Percentiles rank a stretch among this genome's conserved stretches.
These are phyloP conservation scores for Baudoinia panamericana DNA, from an alignment of 495 filamentous ascomycete species.

Conservation along the genomic window DNA sequence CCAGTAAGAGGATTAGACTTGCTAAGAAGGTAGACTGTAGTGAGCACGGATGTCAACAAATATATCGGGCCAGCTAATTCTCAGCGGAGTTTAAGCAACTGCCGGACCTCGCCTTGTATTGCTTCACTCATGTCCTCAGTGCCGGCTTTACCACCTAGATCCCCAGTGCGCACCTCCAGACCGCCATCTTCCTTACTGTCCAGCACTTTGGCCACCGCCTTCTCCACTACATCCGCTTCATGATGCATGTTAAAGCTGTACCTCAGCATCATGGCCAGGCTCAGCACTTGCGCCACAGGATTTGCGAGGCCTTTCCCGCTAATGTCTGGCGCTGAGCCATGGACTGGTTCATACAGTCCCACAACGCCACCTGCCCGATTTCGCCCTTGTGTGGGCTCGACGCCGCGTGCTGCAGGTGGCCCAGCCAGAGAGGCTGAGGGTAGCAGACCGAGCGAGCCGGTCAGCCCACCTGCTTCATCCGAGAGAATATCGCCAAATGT, in stretches of 20 bases:
- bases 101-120: conserved; percentile 21
- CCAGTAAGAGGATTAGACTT: too few species aligned
- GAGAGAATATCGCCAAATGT: conserved; percentile 43
- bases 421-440: conserved; percentile 39
- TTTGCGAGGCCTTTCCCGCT: conserved; percentile 30
- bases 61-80: too few species aligned
- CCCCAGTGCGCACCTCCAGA: conserved; percentile 35
- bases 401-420: conserved; percentile 25
- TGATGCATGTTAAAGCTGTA: conserved; percentile 39
- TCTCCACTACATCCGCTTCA: conserved; percentile 41
- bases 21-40: too few species aligned
- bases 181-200: conserved; percentile 31
- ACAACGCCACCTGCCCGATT: conserved; percentile 31
- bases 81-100: conserved; percentile 12
- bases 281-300: conserved; percentile 25
- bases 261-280: conserved; percentile 43
- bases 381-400: conserved; percentile 2
- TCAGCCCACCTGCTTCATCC: conserved; percentile 37
- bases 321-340: conserved; percentile 35
- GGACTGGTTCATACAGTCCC: conserved; percentile 28
- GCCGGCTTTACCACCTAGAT: conserved; percentile 41
- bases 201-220: conserved; percentile 40
- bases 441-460: conserved; percentile 37
- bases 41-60: too few species aligned
- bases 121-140: conserved; percentile 43